These are phyloP conservation scores for Linderina pennispora DNA, from an alignment of 192 early-diverging fungal species.

Conservation along the genomic window DNA sequence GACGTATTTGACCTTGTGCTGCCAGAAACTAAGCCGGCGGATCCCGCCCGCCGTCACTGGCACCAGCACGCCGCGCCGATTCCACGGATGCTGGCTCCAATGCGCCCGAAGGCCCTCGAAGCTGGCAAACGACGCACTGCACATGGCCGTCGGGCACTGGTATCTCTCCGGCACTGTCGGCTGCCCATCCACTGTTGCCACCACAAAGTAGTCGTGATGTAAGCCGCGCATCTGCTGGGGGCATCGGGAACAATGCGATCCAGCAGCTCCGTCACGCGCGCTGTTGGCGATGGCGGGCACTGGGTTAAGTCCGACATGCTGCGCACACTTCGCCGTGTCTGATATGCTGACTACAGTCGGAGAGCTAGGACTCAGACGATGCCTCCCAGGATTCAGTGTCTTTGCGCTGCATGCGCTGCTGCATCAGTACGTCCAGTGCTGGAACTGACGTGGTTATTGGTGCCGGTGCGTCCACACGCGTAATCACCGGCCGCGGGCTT, in stretches of 20 bases:
- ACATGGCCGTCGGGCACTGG: slow-evolving; percentile 23
- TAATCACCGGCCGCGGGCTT: too few relatives aligned
- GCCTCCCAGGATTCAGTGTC: background rate
- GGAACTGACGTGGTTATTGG: slow-evolving; percentile 12
- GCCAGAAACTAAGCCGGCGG: slow-evolving; percentile 26
- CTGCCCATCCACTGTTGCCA: slow-evolving; percentile 23
- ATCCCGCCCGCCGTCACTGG: slow-evolving; percentile 28
- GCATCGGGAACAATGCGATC: slow-evolving; percentile 16
- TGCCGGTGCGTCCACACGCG: slow-evolving; percentile 13
- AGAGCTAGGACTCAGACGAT: too few relatives aligned
- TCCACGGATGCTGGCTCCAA: slow-evolving; percentile 33
- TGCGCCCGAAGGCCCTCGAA: slow-evolving; percentile 19
- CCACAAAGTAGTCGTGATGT: slow-evolving; percentile 18
- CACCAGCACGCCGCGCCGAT: slow-evolving; percentile 19
- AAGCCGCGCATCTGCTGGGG: slow-evolving; percentile 5
- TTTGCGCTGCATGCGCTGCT: slow-evolving; percentile 1
- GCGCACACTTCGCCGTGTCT: too few relatives aligned
- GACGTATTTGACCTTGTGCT: slow-evolving; percentile 24
- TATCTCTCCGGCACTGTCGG: slow-evolving; percentile 17
- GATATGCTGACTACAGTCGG: too few relatives aligned
- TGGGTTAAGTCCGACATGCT: background rate
- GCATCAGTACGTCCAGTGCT: slow-evolving; percentile 18
- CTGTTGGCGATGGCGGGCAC: background rate
- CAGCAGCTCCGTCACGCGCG: slow-evolving; percentile 9
- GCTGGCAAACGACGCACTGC: slow-evolving; percentile 2